Percentiles rank a stretch among this genome's conserved stretches.
phyloP scores from a whole-genome alignment of 148 eudicot species.

The Tetragonia tetragonoides region DNA sequence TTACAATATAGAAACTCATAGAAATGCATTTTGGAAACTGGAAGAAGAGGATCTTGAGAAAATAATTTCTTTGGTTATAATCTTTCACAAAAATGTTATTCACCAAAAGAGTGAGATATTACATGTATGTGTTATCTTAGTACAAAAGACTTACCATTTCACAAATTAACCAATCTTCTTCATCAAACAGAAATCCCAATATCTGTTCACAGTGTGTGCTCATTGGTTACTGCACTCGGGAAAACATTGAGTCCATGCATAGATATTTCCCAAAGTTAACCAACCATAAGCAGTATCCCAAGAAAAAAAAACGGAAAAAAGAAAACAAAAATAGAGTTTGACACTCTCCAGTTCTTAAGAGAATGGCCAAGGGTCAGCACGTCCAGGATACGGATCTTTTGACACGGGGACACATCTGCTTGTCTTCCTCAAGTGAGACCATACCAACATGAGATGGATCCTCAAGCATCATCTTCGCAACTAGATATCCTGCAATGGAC shows the following conservation, averaged over 20 bases:
- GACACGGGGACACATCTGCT: conserved; percentile 42
- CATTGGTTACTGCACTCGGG: no score
- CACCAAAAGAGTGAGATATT: no score
- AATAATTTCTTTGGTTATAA: no score
- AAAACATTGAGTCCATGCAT: not conserved
- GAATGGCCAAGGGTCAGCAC: conserved; percentile 12
- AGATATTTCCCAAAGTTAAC: not conserved
- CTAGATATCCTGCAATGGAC: conserved; percentile 61
- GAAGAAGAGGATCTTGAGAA: no score
- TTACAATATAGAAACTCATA: no score
- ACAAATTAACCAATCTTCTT: no score
- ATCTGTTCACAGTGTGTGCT: no score
- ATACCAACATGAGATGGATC: conserved; percentile 65
- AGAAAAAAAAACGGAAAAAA: not conserved
- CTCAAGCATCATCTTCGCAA: conserved; percentile 59
- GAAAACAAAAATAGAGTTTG: not conserved
- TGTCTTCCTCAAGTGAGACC: conserved; percentile 61
- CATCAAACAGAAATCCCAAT: no score
- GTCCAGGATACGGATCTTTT: conserved; percentile 56
- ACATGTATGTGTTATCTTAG: no score
- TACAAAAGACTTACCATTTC: no score
- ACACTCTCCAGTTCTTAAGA: not conserved
- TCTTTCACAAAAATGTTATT: no score
- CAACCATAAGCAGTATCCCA: not conserved
- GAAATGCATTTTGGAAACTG: no score